phyloP scores from a whole-genome alignment of 768 basidiomycete genomes.

The Boletus edulis region DNA sequence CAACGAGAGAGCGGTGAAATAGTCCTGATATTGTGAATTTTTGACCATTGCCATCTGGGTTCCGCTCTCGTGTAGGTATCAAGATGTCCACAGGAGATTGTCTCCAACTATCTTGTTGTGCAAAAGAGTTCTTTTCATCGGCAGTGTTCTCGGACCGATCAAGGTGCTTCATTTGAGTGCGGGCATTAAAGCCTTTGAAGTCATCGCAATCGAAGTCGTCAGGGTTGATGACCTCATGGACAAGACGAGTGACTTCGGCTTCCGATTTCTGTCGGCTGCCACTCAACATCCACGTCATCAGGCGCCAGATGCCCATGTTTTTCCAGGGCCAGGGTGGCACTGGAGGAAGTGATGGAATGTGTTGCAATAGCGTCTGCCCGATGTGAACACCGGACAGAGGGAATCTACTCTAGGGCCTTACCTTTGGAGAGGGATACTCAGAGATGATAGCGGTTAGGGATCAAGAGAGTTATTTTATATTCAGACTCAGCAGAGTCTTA shows the following conservation, averaged over 20 bases:
- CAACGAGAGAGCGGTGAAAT: conserved; percentile 19
- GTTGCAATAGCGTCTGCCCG: too few species aligned
- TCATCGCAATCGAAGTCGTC: not conserved
- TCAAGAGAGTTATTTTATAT: too few species aligned
- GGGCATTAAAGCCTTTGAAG: too few species aligned
- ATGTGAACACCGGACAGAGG: too few species aligned
- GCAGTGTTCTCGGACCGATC: too few species aligned
- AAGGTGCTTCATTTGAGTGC: too few species aligned
- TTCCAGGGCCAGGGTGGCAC: conserved; percentile 14
- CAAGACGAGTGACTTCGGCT: conserved; percentile 5
- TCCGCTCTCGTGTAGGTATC: conserved; percentile 27
- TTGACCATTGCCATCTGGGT: conserved; percentile 9
- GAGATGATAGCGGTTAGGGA: too few species aligned
- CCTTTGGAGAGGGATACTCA: too few species aligned
- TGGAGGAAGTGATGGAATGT: not conserved
- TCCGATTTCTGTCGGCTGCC: conserved; percentile 8
- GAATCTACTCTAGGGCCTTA: too few species aligned
- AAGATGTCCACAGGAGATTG: conserved; percentile 21
- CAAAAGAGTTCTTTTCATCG: too few species aligned
- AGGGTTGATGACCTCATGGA: not conserved
- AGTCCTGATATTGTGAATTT: conserved; percentile 29
- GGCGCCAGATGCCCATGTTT: conserved; percentile 3
- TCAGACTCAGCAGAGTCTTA: too few species aligned
- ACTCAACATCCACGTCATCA: conserved; percentile 16
- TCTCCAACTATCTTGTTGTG: conserved; percentile 5